Conservation (phyloP, 805 yeast genomes). For the Saccharomycopsis microspora region DNA sequence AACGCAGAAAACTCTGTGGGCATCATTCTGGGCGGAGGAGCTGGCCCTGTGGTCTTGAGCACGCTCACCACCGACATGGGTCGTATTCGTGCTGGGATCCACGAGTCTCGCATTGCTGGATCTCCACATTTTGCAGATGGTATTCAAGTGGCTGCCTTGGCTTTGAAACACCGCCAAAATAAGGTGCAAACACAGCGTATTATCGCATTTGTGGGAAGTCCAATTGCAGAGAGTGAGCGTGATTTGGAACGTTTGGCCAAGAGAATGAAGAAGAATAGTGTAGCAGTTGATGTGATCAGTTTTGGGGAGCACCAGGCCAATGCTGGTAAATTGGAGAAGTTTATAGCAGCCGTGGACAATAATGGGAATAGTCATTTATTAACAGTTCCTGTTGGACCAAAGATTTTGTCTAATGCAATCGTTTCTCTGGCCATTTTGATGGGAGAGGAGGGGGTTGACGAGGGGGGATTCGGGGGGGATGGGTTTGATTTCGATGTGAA, state of each 20-base stretch:
- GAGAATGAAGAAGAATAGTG: slow-evolving; percentile 84
- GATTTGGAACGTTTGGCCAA: slow-evolving; percentile 79
- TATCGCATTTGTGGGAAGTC: slow-evolving; percentile 81
- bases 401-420: slow-evolving; percentile 70
- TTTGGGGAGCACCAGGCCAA: slow-evolving; percentile 84
- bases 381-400: slow-evolving; percentile 82
- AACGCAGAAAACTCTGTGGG: slow-evolving; percentile 96
- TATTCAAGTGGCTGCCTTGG: slow-evolving; percentile 86
- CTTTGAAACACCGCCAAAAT: slow-evolving; percentile 92
- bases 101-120: slow-evolving; percentile 52
- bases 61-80: slow-evolving; percentile 85
- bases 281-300: slow-evolving; percentile 81
- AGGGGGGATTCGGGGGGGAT: slow-evolving; percentile 26
- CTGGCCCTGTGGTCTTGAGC: slow-evolving; percentile 75
- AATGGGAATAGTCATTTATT: slow-evolving; percentile 75
- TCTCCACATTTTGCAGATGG: slow-evolving; percentile 62
- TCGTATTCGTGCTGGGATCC: slow-evolving; percentile 72
- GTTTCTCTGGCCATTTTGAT: slow-evolving; percentile 64
- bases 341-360: slow-evolving; percentile 60
- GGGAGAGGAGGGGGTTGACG: slow-evolving; percentile 34
- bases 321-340: slow-evolving; percentile 68
- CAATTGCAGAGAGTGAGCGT: slow-evolving; percentile 55
- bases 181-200: slow-evolving; percentile 86
- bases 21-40: slow-evolving; percentile 77
- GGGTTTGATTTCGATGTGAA: slow-evolving; percentile 72